These are phyloP conservation scores for Hyphodiscus sp. DNA, from an alignment of 2,329 filamentous ascomycete genomes.

Conservation along the genomic window DNA sequence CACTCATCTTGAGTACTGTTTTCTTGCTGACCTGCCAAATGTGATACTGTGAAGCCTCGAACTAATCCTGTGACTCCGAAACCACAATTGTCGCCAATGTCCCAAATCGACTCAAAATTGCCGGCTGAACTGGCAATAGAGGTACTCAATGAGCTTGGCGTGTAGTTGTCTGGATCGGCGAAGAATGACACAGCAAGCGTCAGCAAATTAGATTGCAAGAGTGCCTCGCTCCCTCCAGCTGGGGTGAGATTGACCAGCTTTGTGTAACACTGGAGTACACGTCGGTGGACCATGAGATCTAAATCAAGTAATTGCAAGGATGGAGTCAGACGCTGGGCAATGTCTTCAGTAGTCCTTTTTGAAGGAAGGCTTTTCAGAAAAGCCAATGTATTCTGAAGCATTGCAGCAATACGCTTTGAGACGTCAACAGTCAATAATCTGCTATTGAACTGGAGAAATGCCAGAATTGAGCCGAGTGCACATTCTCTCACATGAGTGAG, in stretches of 20 bases:
- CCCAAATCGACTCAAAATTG: conserved; percentile 91
- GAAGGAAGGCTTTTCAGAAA: conserved; percentile 81
- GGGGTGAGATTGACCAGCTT: conserved; percentile 87
- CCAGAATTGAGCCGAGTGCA: conserved; percentile 81
- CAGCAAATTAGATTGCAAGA: conserved; percentile 85
- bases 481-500: conserved; percentile 92
- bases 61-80: conserved; percentile 89
- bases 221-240: conserved; percentile 73
- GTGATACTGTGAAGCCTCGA: conserved; percentile 65
- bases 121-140: conserved; percentile 88
- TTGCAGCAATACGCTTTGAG: conserved; percentile 82
- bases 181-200: conserved; percentile 87
- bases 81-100: conserved; percentile 86
- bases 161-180: conserved; percentile 85
- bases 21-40: conserved; percentile 63
- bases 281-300: conserved; percentile 84
- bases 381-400: conserved; percentile 90
- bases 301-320: conserved; percentile 85
- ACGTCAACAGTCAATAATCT: conserved; percentile 88
- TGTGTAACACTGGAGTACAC: conserved; percentile 91
- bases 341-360: conserved; percentile 82
- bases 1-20: conserved; percentile 43
- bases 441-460: conserved; percentile 90
- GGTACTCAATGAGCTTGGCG: conserved; percentile 75
- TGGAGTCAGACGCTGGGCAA: conserved; percentile 74